Evolutionary conservation across 2,329 filamentous ascomycete species (phyloP).

Genomic region (Albifimbria verrucaria): DNA sequence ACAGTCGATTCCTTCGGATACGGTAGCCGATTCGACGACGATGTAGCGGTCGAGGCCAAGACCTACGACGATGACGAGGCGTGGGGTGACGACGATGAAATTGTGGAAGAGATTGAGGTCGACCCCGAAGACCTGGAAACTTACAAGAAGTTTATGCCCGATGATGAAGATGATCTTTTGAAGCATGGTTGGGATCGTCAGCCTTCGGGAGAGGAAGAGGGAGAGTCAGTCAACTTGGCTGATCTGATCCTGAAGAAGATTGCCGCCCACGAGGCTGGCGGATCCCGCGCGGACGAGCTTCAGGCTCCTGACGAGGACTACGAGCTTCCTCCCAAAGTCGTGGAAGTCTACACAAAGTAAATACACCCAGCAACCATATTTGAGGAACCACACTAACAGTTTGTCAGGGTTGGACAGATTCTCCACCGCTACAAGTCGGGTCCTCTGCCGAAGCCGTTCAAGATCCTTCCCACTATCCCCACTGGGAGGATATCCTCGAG

Average conservation of each 20-base stretch:
- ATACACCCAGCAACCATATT: constrained; percentile 16
- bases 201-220: constrained; percentile 42
- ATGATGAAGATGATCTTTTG: constrained; percentile 68
- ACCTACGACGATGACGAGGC: constrained; percentile 56
- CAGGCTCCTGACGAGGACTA: constrained; percentile 72
- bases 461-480: constrained; percentile 88
- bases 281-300: constrained; percentile 39
- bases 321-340: constrained; percentile 83
- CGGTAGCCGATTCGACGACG: constrained; percentile 67
- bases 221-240: constrained; percentile 72
- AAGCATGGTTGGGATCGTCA: constrained; percentile 58
- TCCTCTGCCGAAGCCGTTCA: constrained; percentile 96
- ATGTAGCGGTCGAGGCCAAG: constrained; percentile 41
- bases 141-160: constrained; percentile 85
- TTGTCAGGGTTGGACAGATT: constrained; percentile 71
- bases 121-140: constrained; percentile 85
- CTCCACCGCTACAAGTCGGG: constrained; percentile 92
- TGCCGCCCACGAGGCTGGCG: constrained; percentile 77
- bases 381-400: constrained; percentile 9
- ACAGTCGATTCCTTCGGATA: constrained; percentile 67
- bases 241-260: constrained; percentile 95
- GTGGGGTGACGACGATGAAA: constrained; percentile 77
- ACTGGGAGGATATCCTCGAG: constrained; percentile 85
- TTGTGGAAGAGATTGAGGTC: constrained; percentile 71
- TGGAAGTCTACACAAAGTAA: constrained; percentile 90